These are phyloP conservation scores for Astrothelium subdiscretum DNA, from an alignment of 495 filamentous ascomycete species.

Conservation along the genomic window DNA sequence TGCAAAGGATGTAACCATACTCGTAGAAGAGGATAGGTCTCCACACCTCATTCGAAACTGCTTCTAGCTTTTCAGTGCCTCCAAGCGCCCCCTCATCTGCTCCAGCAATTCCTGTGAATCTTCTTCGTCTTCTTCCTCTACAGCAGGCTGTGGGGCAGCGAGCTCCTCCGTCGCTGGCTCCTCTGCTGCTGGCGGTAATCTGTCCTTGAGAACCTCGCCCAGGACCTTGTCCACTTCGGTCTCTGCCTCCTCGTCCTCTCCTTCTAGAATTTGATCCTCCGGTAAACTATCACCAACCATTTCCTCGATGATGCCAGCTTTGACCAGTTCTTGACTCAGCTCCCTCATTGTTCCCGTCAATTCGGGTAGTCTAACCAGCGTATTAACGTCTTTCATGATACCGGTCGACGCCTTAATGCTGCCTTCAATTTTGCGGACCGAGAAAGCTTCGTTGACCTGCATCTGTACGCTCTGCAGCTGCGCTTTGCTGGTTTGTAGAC, in stretches of 20 bases:
- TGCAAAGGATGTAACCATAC: too few relatives aligned
- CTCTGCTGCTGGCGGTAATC: constrained; percentile 52
- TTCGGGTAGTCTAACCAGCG: constrained; percentile 71
- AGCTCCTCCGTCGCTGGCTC: constrained; percentile 29
- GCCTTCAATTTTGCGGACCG: constrained; percentile 91
- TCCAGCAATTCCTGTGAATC: constrained; percentile 77
- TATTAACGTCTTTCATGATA: constrained; percentile 96
- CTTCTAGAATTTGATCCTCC: constrained; percentile 56
- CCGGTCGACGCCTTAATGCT: constrained; percentile 74
- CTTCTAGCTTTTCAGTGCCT: constrained; percentile 77
- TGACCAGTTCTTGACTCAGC: constrained; percentile 75
- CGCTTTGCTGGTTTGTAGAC: constrained; percentile 75
- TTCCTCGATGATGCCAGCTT: constrained; percentile 94
- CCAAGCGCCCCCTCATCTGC: constrained; percentile 84
- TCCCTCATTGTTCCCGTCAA: constrained; percentile 84
- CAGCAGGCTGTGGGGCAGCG: constrained; percentile 34
- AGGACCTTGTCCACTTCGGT: constrained; percentile 86
- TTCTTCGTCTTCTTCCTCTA: constrained; percentile 66
- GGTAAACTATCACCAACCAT: constrained; percentile 83
- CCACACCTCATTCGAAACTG: background rate
- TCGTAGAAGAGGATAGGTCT: too few relatives aligned
- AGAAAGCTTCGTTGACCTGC: constrained; percentile 97
- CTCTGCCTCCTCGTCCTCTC: constrained; percentile 81
- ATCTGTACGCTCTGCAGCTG: constrained; percentile 90
- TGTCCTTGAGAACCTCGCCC: constrained; percentile 75